Evolutionary conservation across 108 stramenopile genomes (phyloP), one percentile per base, ranked within the genome.

Genomic region (Discostella stelligeroides): DNA sequence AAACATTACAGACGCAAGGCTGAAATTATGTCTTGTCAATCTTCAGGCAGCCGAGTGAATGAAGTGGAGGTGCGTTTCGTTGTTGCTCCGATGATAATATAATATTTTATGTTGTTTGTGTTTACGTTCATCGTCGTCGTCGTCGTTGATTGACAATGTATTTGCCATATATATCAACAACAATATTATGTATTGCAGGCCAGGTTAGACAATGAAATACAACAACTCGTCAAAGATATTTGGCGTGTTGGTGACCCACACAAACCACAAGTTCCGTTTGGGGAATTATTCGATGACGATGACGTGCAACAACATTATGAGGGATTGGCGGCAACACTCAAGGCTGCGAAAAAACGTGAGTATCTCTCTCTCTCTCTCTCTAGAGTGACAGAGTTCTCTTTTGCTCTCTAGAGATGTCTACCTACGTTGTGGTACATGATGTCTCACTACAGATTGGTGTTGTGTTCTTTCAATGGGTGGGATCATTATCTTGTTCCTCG

Each of bases 221-320:
- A 49, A 27, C 73, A 75, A 45, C 47, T 75, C 23, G 60, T 66
- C 48, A 75, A 75, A 43, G 73, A 75, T 45, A 66, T 75, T 40
- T 76, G 75, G 75, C 67, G 75, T 34, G 68, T 76, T 11, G 75
- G 75, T 18, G 75, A 76, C 48, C 68, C 75, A 15, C 53, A 62
- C 43, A 65, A 72, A 20, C 69, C 75, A 45, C 40, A 73, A n/a
- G 85, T 86, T 13, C 76, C 79, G 23, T 88, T 85, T 70, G 87
- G 87, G 12, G 71, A 63, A 49, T 68, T 88, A 2, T 88, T 88
- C 58, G 85, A 86, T 48, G 87, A 86, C 45, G 86, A 88, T 25
- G 80, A 85, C 38, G 83, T 83, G 15, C 86, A 88, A 61, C 82
- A 88, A 43, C 84, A 82, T 57, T 88, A 87, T 38, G 86, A 86